Percentiles rank a stretch among this genome's conserved stretches.
Evolutionary conservation across 1,284 basidiomycete genomes (phyloP).

Genomic region (Erythrobasidium hasegawianum): DNA sequence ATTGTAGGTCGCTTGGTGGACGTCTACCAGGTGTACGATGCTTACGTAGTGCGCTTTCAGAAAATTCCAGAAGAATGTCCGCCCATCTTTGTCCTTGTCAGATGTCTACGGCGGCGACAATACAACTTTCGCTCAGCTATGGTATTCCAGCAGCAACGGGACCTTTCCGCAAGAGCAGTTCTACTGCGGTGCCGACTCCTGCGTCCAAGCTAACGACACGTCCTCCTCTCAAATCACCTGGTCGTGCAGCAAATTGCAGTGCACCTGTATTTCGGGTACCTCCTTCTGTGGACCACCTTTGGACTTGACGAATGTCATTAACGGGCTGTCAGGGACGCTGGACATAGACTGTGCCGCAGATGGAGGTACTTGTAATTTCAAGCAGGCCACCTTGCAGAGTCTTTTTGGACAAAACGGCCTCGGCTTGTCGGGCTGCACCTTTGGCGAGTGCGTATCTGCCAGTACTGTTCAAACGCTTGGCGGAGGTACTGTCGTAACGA

Average conservation of each 20-base stretch:
- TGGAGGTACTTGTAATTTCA: conserved; percentile 64
- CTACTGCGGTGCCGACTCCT: conserved; percentile 67
- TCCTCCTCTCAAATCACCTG: conserved; percentile 55
- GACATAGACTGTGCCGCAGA: conserved; percentile 62
- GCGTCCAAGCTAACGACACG: conserved; percentile 58
- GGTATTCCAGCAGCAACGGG: conserved; percentile 54
- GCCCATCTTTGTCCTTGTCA: conserved; percentile 56
- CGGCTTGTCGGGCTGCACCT: conserved; percentile 63
- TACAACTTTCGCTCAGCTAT: conserved; percentile 66
- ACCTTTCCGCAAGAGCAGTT: conserved; percentile 54
- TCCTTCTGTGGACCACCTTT: conserved; percentile 64
- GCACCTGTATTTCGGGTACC: conserved; percentile 65
- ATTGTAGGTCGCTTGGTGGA: too few relatives aligned
- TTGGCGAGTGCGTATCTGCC: conserved; percentile 81
- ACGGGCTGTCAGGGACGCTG: conserved; percentile 55
- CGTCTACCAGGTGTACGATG: too few relatives aligned
- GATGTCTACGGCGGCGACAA: conserved; percentile 56
- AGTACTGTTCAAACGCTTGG: conserved; percentile 56
- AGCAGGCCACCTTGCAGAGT: conserved; percentile 61
- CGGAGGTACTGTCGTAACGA: conserved; percentile 53
- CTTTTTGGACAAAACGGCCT: conserved; percentile 73
- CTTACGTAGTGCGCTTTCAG: conserved; percentile 55
- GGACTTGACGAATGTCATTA: conserved; percentile 60
- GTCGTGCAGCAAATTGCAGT: conserved; percentile 67
- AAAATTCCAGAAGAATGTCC: conserved; percentile 63